Evolutionary conservation across 352 stramenopile species (phyloP), one percentile per base, ranked within the genome.

Genomic region (Phytophthora litchii): DNA sequence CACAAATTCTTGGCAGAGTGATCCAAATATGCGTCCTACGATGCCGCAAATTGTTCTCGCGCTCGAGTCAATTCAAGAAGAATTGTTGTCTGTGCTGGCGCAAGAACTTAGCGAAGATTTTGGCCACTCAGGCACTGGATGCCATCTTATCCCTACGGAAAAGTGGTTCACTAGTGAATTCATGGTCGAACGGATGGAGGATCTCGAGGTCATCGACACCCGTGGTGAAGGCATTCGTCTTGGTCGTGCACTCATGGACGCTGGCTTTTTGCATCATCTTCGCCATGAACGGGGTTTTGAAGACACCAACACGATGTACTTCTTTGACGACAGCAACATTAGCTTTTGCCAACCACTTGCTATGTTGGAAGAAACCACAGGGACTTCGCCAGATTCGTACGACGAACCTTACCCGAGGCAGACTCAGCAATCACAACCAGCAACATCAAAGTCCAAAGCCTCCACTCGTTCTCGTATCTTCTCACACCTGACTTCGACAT

Each of bases 31-130:
- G 10, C 80, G 86, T 1, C 84, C 84, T 4, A 76, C 70, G 0
- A 79, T 74, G 36, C 50, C 68, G 14, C 45, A 68, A 21, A 72
- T 95, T 36, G 78, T 92, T 10, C 25, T 20, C 3, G 27, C 31
- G 0, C 70, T 95, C 0, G 83, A 91, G 34, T 50, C 0, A 5
- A 72, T 93, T 12, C 82, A 93, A 55, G 82, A 89, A 71, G 84
- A 91, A 32, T 14, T 78, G 12, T 41, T 83, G 5, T 65, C 76
- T 3, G 53, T 61, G 9, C 71, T 89, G n/a, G 75, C 80, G 1
- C 43, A 70, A 5, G 64, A 86, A 12, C 25, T 91, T 14, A 71
- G 73, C 16, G 68, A 85, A 12, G 70, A 83, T 14, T 51, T 88
- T 3, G 48, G 76, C 5, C 29, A 45, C 27, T 65, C 43, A 10